A percentile compares a stretch with the other conserved stretches of the same genome.
Evolutionary conservation across 257 asterid species (phyloP).

Genomic region (Solanum chmielewskii): DNA sequence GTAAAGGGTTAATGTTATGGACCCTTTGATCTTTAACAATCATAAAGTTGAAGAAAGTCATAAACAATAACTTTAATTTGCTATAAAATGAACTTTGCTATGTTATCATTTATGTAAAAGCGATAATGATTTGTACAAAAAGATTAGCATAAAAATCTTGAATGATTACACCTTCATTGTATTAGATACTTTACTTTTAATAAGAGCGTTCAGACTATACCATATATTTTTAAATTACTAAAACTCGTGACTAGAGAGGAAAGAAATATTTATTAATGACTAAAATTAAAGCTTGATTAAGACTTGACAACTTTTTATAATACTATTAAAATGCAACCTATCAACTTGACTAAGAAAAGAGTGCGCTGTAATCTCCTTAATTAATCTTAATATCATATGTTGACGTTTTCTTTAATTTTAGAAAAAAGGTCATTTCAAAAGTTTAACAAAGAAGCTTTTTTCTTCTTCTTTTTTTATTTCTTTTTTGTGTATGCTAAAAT

Average conservation of each 20-base stretch:
- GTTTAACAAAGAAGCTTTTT: not conserved
- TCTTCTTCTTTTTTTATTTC: not conserved
- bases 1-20: not conserved
- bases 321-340: not conserved
- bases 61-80: not conserved
- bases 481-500: not conserved
- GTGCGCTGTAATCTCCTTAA: not conserved
- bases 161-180: not conserved
- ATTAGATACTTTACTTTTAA: not conserved
- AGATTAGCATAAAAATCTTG: constrained; percentile 3
- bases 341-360: not conserved
- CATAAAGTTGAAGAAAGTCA: not conserved
- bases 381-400: not conserved
- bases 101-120: not conserved
- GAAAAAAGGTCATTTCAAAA: not conserved
- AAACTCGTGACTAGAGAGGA: not conserved
- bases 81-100: not conserved
- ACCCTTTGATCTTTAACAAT: not conserved
- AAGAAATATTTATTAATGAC: not conserved
- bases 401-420: not conserved
- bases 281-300: not conserved
- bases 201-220: not conserved
- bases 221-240: not conserved
- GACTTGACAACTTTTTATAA: not conserved
- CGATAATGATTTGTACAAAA: not conserved